Percentiles rank a stretch among this genome's conserved stretches.
These are phyloP conservation scores for Elsinoe fawcettii DNA, from an alignment of 2,329 filamentous ascomycete species.

Conservation along the genomic window DNA sequence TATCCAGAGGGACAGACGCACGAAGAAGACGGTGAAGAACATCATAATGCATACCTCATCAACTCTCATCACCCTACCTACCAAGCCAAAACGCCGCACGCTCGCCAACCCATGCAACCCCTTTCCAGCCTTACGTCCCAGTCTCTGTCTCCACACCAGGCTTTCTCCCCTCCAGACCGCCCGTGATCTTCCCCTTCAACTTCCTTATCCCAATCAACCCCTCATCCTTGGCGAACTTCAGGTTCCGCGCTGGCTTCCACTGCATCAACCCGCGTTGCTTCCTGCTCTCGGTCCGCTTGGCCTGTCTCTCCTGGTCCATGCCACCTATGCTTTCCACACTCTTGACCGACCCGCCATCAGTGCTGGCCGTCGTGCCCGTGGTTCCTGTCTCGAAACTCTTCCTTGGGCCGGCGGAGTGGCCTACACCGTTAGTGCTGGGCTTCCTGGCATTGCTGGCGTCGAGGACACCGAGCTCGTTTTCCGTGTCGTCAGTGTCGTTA, in stretches of 20 bases:
- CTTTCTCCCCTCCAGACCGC: constrained; percentile 65
- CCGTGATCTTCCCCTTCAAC: constrained; percentile 66
- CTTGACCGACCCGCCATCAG: constrained; percentile 16
- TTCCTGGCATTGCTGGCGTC: constrained; percentile 39
- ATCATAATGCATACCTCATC: neutral
- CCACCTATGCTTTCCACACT: constrained; percentile 14
- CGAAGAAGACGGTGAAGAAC: neutral
- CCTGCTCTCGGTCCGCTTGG: constrained; percentile 64
- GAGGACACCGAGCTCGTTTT: constrained; percentile 51
- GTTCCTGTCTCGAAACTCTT: constrained; percentile 29
- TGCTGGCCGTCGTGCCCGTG: constrained; percentile 24
- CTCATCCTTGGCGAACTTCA: constrained; percentile 81
- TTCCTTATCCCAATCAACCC: constrained; percentile 68
- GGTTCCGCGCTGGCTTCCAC: constrained; percentile 83
- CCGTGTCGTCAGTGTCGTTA: constrained; percentile 32
- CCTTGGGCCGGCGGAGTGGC: constrained; percentile 29
- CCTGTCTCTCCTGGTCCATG: constrained; percentile 59
- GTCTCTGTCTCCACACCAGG: constrained; percentile 72
- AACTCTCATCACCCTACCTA: neutral
- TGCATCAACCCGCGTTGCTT: constrained; percentile 91
- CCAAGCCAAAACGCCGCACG: neutral
- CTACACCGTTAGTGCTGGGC: constrained; percentile 31
- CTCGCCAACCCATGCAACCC: neutral
- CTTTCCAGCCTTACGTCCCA: constrained; percentile 7
- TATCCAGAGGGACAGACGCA: neutral